A percentile compares a stretch with the other conserved stretches of the same genome.
Evolutionary conservation across 805 yeast genomes (phyloP).

Genomic region (Priceomyces haplophilus): DNA sequence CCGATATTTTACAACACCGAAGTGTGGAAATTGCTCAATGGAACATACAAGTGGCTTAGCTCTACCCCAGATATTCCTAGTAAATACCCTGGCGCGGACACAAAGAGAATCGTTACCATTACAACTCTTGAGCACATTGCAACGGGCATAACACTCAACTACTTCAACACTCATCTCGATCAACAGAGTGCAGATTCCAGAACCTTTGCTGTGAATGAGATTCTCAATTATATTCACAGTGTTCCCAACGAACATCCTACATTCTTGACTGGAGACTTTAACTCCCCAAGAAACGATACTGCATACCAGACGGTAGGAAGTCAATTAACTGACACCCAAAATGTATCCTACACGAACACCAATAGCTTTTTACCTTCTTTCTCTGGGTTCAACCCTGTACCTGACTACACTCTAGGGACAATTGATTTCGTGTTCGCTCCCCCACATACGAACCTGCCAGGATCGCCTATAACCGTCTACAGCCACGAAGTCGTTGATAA

Average conservation of each 20-base stretch:
- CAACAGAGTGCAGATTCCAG: slow-evolving; percentile 47
- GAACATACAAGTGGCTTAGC: slow-evolving; percentile 52
- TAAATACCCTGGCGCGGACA: slow-evolving; percentile 38
- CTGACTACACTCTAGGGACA: slow-evolving; percentile 17
- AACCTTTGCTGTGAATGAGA: slow-evolving; percentile 42
- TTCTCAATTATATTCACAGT: slow-evolving; percentile 36
- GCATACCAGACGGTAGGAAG: slow-evolving; percentile 36
- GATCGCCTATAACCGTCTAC: slow-evolving; percentile 17
- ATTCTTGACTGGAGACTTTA: slow-evolving; percentile 57
- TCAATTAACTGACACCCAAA: slow-evolving; percentile 30
- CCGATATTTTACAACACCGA: slow-evolving; percentile 43
- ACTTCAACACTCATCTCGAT: slow-evolving; percentile 50
- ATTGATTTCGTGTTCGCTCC: slow-evolving; percentile 40
- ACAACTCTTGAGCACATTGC: slow-evolving; percentile 23
- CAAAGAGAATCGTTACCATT: slow-evolving; percentile 38
- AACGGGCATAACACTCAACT: slow-evolving; percentile 21
- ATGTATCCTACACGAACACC: slow-evolving; percentile 19
- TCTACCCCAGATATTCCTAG: slow-evolving; percentile 54
- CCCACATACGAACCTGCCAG: slow-evolving; percentile 18
- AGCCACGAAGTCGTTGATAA: slow-evolving; percentile 34
- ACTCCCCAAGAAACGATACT: slow-evolving; percentile 28
- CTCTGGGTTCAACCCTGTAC: slow-evolving; percentile 34
- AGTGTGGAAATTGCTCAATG: slow-evolving; percentile 37
- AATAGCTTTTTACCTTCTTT: slow-evolving; percentile 30
- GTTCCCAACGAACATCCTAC: slow-evolving; percentile 32